These are phyloP conservation scores for Polytolypa hystricis DNA, from an alignment of 2,329 filamentous ascomycete species.

Conservation along the genomic window DNA sequence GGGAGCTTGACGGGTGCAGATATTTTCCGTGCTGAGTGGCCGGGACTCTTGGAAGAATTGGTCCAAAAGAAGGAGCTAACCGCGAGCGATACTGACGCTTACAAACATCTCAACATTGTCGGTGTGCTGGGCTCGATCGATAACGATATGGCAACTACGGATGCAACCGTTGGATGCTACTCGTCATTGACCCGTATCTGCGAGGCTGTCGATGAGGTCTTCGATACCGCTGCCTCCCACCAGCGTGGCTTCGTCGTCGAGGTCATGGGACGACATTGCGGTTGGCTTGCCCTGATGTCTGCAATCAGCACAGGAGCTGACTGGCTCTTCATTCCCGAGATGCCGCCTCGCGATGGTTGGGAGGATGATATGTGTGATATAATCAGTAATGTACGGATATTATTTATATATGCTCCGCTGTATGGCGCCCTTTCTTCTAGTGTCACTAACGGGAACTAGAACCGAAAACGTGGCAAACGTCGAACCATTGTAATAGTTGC, in stretches of 20 bases:
- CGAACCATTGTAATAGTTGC: slow-evolving; percentile 98
- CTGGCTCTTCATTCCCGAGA: slow-evolving; percentile 94
- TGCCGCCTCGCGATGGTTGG: slow-evolving; percentile 80
- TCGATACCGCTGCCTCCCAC: slow-evolving; percentile 93
- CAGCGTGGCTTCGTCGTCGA: slow-evolving; percentile 95
- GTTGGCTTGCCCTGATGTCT: slow-evolving; percentile 93
- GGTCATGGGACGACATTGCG: slow-evolving; percentile 97
- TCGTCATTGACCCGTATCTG: slow-evolving; percentile 88
- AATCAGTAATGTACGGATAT: slow-evolving; percentile 55
- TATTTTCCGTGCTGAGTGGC: slow-evolving; percentile 87
- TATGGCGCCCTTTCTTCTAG: not conserved
- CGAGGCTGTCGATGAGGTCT: slow-evolving; percentile 82
- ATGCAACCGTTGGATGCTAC: slow-evolving; percentile 95
- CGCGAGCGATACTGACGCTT: slow-evolving; percentile 59
- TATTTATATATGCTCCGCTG: too few species aligned
- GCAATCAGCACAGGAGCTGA: slow-evolving; percentile 92
- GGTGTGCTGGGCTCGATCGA: slow-evolving; percentile 95
- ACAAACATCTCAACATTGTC: slow-evolving; percentile 86
- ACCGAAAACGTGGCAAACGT: slow-evolving; percentile 79
- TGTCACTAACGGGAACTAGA: slow-evolving; percentile 40
- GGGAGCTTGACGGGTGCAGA: slow-evolving; percentile 93
- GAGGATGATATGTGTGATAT: slow-evolving; percentile 74
- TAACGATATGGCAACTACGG: slow-evolving; percentile 94
- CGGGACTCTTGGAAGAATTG: slow-evolving; percentile 73
- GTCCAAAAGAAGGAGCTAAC: slow-evolving; percentile 63